A percentile compares a stretch with the other conserved stretches of the same genome.
These are phyloP conservation scores for Westerdykella ornata DNA, from an alignment of 2,329 filamentous ascomycete species.

Conservation along the genomic window DNA sequence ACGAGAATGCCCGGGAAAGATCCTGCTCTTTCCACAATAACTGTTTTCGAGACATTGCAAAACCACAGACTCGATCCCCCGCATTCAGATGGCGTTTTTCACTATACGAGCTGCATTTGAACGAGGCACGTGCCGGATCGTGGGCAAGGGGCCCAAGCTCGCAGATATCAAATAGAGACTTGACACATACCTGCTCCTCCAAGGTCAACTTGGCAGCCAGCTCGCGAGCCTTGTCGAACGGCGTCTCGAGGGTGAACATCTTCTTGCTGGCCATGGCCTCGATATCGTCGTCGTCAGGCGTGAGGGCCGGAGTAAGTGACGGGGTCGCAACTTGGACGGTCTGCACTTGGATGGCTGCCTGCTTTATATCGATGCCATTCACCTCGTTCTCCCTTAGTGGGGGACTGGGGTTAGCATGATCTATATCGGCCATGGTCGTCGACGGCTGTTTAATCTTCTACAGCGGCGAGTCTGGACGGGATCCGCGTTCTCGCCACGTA, in stretches of 20 bases:
- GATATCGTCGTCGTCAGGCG: slow-evolving; percentile 23
- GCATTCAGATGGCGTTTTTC: not conserved
- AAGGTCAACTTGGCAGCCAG: slow-evolving; percentile 33
- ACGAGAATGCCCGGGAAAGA: no score
- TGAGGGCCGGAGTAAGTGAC: slow-evolving; percentile 23
- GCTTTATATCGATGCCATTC: slow-evolving; percentile 28
- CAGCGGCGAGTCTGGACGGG: slow-evolving; percentile 19
- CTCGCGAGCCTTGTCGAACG: slow-evolving; percentile 31
- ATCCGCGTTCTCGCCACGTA: slow-evolving; percentile 24
- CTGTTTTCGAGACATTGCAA: no score
- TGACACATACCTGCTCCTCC: slow-evolving; percentile 35
- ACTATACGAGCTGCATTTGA: not conserved
- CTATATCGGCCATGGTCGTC: slow-evolving; percentile 29
- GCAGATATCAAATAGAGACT: slow-evolving; percentile 1
- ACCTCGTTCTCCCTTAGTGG: slow-evolving; percentile 18
- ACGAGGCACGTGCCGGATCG: not conserved
- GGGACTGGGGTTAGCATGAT: slow-evolving; percentile 21
- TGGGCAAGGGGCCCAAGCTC: slow-evolving; percentile 4
- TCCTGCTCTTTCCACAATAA: no score
- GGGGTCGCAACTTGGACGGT: slow-evolving; percentile 22
- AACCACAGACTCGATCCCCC: not conserved
- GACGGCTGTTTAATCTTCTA: slow-evolving; percentile 13
- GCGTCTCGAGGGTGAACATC: slow-evolving; percentile 24
- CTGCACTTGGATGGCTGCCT: slow-evolving; percentile 25
- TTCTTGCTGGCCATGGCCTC: slow-evolving; percentile 31